Evolutionary conservation across 495 filamentous ascomycete genomes (phyloP).

Genomic region (Articulospora tetracladia): DNA sequence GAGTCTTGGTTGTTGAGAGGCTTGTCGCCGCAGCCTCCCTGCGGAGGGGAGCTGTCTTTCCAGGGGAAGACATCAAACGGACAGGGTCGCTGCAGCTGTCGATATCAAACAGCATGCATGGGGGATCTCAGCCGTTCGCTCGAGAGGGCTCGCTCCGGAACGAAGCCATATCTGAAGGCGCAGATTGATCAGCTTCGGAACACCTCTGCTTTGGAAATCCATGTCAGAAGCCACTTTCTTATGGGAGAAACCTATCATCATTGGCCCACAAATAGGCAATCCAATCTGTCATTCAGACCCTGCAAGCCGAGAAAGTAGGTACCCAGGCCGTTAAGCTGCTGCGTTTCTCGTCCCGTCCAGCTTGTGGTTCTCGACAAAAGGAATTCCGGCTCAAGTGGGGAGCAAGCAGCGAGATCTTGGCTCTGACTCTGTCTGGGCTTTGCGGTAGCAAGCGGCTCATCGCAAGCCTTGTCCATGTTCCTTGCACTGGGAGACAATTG

Average conservation of each 20-base stretch:
- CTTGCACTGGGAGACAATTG: slow-evolving; percentile 18
- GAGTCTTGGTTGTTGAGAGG: neutral
- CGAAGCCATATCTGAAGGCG: slow-evolving; percentile 5
- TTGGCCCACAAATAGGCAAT: slow-evolving; percentile 2
- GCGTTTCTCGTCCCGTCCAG: slow-evolving; percentile 6
- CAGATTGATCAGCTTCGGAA: slow-evolving; percentile 4
- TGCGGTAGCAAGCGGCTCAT: neutral
- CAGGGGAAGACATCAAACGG: neutral
- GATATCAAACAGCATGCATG: neutral
- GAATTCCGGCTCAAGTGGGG: slow-evolving; percentile 16
- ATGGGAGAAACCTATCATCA: neutral
- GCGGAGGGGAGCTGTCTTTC: neutral
- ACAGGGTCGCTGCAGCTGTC: neutral
- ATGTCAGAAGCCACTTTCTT: slow-evolving; percentile 11
- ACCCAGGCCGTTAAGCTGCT: slow-evolving; percentile 8
- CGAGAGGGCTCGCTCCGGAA: neutral
- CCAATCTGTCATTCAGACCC: slow-evolving; percentile 16
- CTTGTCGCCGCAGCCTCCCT: neutral
- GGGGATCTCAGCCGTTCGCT: neutral
- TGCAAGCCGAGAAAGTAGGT: slow-evolving; percentile 6
- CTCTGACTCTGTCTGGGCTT: neutral
- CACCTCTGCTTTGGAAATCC: neutral
- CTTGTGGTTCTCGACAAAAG: slow-evolving; percentile 13
- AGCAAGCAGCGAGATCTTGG: slow-evolving; percentile 9
- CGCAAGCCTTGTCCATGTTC: slow-evolving; percentile 13